Base-by-base conservation (phyloP, 345 rosid genomes). In the Heritiera fomes region DNA sequence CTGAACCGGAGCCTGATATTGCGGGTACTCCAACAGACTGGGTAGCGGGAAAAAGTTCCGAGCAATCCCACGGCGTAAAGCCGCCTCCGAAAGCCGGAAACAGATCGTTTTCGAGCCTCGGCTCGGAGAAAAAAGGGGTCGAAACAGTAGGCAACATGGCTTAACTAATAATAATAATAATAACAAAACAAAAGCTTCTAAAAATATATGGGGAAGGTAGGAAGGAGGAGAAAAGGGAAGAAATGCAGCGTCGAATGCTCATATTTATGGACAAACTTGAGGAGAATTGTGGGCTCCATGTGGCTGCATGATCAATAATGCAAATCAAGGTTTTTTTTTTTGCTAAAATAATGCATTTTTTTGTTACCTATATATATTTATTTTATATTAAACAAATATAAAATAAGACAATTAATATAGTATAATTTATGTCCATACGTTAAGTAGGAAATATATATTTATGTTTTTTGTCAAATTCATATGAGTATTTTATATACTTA, bases 151-250 rank as follows among this genome's bases (percentile, higher is more conserved):
- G 87, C 87, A 83, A 38, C 97, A 89, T 92, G 81, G 80, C 81
- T 41, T 40, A 2, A 60, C 6, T 60, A 60, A 3, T 10, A 60
- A 9, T 8, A 9, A 60, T 3, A 23, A 7, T 6, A 56, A 56
- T 5, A 4, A 9, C 1, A 20, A 59, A 0, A 58, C 4, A 4
- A 65, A 45, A 77, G 67, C 30, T 76, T 55, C 80, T 40, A 28
- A 45, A 18, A 77, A 70, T 69, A 83, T 80, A 82, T 32, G 81
- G 83, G 75, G 77, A 83, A 82, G 83, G 79, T 63, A 82, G 75
- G 88, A 63, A 78, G 88, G 91, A 85, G 93, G 91, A 88, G 85
- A 91, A 91, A 85, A 94, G 95, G 97, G 95, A 92, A 92, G 95
- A 91, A 88, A 73, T 84, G 97, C 89, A 81, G 86, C 78, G 75